These are phyloP conservation scores for Cardiospermum halicacabum DNA, from an alignment of 345 rosid species.

Conservation along the genomic window DNA sequence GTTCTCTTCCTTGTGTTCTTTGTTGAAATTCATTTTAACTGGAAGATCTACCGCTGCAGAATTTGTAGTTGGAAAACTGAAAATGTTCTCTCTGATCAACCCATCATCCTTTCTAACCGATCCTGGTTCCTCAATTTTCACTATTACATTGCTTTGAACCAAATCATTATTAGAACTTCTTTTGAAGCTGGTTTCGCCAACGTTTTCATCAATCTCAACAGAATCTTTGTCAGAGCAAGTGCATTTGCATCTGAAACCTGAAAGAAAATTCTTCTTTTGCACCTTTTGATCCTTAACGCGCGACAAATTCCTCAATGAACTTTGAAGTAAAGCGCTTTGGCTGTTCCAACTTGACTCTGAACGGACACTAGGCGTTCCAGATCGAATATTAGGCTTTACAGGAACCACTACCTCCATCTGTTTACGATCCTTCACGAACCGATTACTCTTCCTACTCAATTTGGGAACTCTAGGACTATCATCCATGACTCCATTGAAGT, in stretches of 20 bases:
- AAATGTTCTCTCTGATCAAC: slow-evolving; percentile 20
- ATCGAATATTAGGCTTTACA: slow-evolving; percentile 22
- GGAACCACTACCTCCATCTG: slow-evolving; percentile 15
- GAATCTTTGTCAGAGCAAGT: slow-evolving; percentile 50
- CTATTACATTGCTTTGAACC: slow-evolving; percentile 17
- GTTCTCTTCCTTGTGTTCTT: slow-evolving; percentile 20
- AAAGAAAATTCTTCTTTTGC: slow-evolving; percentile 43
- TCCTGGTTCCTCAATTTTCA: slow-evolving; percentile 7
- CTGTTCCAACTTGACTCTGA: slow-evolving; percentile 67
- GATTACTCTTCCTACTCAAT: slow-evolving; percentile 17
- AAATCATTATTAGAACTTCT: slow-evolving; percentile 21
- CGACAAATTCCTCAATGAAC: slow-evolving; percentile 7
- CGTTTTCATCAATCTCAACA: slow-evolving; percentile 42
- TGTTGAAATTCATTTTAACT: slow-evolving; percentile 9
- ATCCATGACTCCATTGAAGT: slow-evolving; percentile 63
- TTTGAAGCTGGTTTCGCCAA: slow-evolving; percentile 37
- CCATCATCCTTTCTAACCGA: slow-evolving; percentile 17
- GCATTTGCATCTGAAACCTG: slow-evolving; percentile 57
- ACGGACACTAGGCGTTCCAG: slow-evolving; percentile 42
- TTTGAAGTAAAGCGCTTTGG: slow-evolving; percentile 41
- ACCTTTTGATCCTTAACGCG: slow-evolving; percentile 25
- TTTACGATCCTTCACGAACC: slow-evolving; percentile 8
- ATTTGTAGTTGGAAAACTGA: slow-evolving; percentile 30
- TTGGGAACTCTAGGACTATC: slow-evolving; percentile 31
- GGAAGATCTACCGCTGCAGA: slow-evolving; percentile 17